A percentile compares a stretch with the other conserved stretches of the same genome.
These are phyloP conservation scores for Saccharomycopsis vini DNA, from an alignment of 805 yeast species.

Conservation along the genomic window DNA sequence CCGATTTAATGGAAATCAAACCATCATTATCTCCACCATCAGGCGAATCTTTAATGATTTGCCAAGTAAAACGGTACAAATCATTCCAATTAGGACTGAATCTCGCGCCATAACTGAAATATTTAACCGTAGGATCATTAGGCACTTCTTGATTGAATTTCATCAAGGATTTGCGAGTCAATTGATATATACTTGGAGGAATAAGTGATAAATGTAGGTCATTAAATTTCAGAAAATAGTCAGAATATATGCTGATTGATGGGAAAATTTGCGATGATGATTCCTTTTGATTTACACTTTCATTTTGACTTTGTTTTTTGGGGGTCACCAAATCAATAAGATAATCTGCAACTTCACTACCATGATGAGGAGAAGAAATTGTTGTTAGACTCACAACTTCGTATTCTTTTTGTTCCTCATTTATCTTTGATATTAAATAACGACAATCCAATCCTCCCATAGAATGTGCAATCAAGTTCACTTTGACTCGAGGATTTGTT, in stretches of 20 bases:
- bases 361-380: constrained; percentile 80
- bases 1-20: constrained; percentile 65
- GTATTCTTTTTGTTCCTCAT: constrained; percentile 33
- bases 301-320: too few species aligned
- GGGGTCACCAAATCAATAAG: constrained; percentile 32
- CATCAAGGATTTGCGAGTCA: constrained; percentile 47
- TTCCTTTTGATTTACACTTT: too few species aligned
- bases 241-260: neutral
- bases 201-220: constrained; percentile 9
- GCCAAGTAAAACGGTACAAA: constrained; percentile 57
- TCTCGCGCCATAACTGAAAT: constrained; percentile 78
- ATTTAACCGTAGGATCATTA: constrained; percentile 55
- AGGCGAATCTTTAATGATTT: constrained; percentile 34
- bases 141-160: constrained; percentile 43
- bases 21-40: constrained; percentile 69
- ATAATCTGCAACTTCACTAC: constrained; percentile 75
- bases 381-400: constrained; percentile 73
- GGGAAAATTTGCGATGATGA: neutral
- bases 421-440: constrained; percentile 53
- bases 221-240: neutral
- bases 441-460: constrained; percentile 93
- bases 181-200: constrained; percentile 48
- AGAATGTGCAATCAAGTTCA: constrained; percentile 79
- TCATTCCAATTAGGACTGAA: constrained; percentile 56
- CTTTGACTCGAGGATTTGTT: constrained; percentile 30